phyloP scores from a whole-genome alignment of 2,329 filamentous ascomycete species.

The Talaromyces sp. region DNA sequence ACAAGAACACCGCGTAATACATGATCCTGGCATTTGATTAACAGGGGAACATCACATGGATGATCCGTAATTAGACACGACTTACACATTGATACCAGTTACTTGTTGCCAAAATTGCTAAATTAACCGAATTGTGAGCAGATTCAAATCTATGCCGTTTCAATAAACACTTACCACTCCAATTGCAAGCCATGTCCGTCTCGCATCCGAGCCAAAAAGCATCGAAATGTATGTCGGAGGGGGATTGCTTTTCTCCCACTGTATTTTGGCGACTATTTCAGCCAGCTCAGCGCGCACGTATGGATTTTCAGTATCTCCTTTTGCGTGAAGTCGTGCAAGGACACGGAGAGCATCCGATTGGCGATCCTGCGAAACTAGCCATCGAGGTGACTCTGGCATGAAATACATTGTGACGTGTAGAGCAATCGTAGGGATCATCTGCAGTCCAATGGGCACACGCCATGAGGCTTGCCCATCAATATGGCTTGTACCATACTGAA shows the following conservation, averaged over 20 bases:
- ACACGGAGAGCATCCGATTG: slow-evolving; percentile 13
- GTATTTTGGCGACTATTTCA: slow-evolving; percentile 11
- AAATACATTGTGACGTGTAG: slow-evolving; percentile 29
- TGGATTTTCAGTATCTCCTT: slow-evolving; percentile 18
- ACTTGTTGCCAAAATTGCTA: slow-evolving; percentile 21
- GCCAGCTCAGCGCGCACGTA: slow-evolving; percentile 13
- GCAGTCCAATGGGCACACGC: slow-evolving; percentile 40
- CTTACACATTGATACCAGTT: slow-evolving; percentile 19
- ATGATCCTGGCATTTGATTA: slow-evolving; percentile 15
- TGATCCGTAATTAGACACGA: not conserved
- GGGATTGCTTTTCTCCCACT: slow-evolving; percentile 13
- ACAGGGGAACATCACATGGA: not conserved
- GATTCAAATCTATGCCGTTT: not conserved
- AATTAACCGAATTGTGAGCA: not conserved
- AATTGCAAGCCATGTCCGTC: slow-evolving; percentile 19
- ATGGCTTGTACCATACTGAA: slow-evolving; percentile 9
- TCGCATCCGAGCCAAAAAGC: slow-evolving; percentile 14
- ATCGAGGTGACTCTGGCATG: slow-evolving; percentile 8
- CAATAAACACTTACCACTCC: slow-evolving; percentile 15
- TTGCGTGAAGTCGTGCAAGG: slow-evolving; percentile 3
- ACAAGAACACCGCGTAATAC: slow-evolving; percentile 26
- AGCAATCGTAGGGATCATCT: slow-evolving; percentile 38
- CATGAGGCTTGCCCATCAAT: slow-evolving; percentile 21
- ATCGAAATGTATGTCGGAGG: slow-evolving; percentile 14
- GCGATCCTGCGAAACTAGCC: slow-evolving; percentile 8